A percentile compares a stretch with the other conserved stretches of the same genome.
Conservation (phyloP, 177 flowering plant genomes). For the Telopea speciosissima region DNA sequence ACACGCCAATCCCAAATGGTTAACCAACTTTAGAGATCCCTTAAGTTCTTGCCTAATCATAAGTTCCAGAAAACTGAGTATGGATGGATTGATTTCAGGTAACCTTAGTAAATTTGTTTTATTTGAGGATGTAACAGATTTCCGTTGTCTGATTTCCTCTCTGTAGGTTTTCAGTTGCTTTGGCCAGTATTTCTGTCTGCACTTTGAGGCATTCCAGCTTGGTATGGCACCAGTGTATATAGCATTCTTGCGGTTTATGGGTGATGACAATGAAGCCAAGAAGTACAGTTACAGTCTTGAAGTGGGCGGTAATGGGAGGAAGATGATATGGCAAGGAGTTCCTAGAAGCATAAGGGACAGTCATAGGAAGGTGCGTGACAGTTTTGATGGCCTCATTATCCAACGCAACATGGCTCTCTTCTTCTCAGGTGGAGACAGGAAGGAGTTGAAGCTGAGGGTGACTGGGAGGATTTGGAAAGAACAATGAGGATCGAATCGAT, state of each 20-base stretch:
- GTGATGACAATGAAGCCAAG: constrained; percentile 73
- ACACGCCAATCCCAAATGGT: too few relatives aligned
- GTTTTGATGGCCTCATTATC: constrained; percentile 71
- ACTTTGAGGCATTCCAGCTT: constrained; percentile 91
- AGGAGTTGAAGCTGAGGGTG: constrained; percentile 73
- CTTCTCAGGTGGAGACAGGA: constrained; percentile 77
- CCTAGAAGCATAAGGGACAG: constrained; percentile 77
- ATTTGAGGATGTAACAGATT: constrained; percentile 12
- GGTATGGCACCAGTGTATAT: constrained; percentile 82
- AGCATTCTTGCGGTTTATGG: constrained; percentile 85
- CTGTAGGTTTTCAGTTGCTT: constrained; percentile 82
- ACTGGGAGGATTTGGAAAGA: constrained; percentile 87
- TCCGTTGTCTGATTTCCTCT: constrained; percentile 8
- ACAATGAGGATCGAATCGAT: constrained; percentile 31
- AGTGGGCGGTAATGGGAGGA: constrained; percentile 82
- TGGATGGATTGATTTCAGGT: background rate
- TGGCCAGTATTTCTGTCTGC: constrained; percentile 81
- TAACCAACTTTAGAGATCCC: background rate
- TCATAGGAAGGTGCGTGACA: constrained; percentile 71
- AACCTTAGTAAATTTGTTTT: background rate
- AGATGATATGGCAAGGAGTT: constrained; percentile 70
- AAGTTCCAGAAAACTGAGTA: background rate
- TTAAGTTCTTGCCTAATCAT: background rate
- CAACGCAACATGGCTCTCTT: constrained; percentile 80
- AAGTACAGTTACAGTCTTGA: constrained; percentile 78